Conservation (phyloP, 176 grass and related monocot genomes). For the Alloteropsis semialata region DNA sequence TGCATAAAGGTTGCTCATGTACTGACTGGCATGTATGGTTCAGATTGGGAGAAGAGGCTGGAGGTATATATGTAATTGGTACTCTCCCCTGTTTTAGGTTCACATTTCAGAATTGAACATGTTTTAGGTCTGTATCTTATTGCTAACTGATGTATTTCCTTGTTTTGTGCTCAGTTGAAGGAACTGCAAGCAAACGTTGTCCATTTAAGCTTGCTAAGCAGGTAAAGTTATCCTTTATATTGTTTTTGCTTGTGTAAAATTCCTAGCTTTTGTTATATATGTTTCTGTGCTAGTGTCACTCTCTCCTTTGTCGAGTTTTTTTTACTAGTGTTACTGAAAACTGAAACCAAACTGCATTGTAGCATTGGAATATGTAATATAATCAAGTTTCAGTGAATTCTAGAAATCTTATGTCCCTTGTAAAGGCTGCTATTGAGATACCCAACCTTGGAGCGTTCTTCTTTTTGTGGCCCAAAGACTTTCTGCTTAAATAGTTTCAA, state of each 20-base stretch:
- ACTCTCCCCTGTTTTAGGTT: slow-evolving; percentile 2
- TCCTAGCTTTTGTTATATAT: neutral
- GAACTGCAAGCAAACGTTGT: slow-evolving; percentile 86
- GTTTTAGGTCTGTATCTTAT: neutral
- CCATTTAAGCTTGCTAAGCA: slow-evolving; percentile 81
- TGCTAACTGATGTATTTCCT: slow-evolving; percentile 7
- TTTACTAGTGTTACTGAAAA: neutral
- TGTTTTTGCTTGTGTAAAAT: slow-evolving; percentile 2
- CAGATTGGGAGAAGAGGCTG: slow-evolving; percentile 90
- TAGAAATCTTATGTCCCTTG: neutral
- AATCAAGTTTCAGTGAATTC: neutral
- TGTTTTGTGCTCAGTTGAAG: slow-evolving; percentile 59
- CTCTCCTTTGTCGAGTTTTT: neutral
- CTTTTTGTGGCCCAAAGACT: no score
- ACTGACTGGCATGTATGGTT: slow-evolving; percentile 72
- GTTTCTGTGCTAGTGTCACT: neutral
- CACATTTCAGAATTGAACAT: neutral
- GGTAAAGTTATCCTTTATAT: slow-evolving; percentile 37
- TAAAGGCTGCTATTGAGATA: neutral
- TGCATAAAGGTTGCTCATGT: slow-evolving; percentile 76
- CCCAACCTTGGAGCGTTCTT: neutral
- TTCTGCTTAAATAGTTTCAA: neutral
- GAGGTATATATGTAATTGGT: slow-evolving; percentile 52
- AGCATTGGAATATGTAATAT: neutral
- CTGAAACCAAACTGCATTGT: neutral